Conservation (phyloP, 768 basidiomycete genomes). For the Sistotremastrum niveocremeum region DNA sequence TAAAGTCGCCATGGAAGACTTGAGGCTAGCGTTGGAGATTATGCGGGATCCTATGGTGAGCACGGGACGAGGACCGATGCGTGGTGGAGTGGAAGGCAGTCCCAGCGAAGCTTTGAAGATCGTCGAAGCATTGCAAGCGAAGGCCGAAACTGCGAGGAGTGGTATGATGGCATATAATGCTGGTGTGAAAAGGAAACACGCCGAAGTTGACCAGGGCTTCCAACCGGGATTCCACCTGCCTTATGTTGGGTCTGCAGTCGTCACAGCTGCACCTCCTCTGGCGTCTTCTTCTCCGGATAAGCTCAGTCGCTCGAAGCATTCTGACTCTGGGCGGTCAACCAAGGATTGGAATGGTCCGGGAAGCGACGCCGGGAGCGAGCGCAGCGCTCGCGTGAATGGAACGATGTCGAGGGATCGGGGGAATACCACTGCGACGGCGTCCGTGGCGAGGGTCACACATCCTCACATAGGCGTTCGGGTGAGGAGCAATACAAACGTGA, state of each 20-base stretch:
- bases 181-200: conserved; percentile 32
- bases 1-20: conserved; percentile 31
- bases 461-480: too few species aligned
- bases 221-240: conserved; percentile 27
- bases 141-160: conserved; percentile 23
- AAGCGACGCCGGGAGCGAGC: too few species aligned
- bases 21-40: conserved; percentile 30
- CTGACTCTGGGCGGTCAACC: too few species aligned
- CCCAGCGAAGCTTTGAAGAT: conserved; percentile 26
- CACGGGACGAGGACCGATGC: conserved; percentile 19
- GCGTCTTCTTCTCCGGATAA: background rate
- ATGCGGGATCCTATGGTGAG: conserved; percentile 23
- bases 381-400: too few species aligned
- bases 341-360: too few species aligned
- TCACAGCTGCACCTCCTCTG: conserved; percentile 8
- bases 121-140: conserved; percentile 25
- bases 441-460: too few species aligned
- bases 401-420: too few species aligned
- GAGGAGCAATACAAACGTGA: too few species aligned
- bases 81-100: conserved; percentile 19
- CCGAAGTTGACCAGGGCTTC: conserved; percentile 19
- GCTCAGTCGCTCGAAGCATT: too few species aligned
- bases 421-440: too few species aligned
- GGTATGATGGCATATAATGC: conserved; percentile 2
- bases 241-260: conserved; percentile 25